These are phyloP conservation scores for Rhodamnia argentea DNA, from an alignment of 345 rosid genomes.

Conservation along the genomic window DNA sequence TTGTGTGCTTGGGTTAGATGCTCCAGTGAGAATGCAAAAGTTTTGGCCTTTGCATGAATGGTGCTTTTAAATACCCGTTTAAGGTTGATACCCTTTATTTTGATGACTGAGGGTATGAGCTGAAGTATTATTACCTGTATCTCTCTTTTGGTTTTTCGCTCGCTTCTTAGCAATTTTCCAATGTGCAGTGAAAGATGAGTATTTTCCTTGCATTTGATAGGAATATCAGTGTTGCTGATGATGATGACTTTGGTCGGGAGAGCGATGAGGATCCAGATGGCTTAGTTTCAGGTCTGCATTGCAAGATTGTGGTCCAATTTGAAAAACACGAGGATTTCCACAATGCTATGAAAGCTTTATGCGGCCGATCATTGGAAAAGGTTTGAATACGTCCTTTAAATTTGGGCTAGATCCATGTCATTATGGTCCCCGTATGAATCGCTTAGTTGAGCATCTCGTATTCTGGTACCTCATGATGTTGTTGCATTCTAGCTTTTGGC, in stretches of 20 bases:
- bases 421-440: not conserved
- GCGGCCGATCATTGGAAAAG: slow-evolving; percentile 79
- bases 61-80: not conserved
- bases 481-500: not conserved
- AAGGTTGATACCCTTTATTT: not conserved
- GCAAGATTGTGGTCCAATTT: slow-evolving; percentile 86
- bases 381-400: slow-evolving; percentile 16
- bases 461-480: not conserved
- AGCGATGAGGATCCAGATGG: slow-evolving; percentile 31
- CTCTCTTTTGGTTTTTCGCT: not conserved
- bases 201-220: slow-evolving; percentile 24
- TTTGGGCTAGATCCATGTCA: not conserved
- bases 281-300: slow-evolving; percentile 73
- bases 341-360: slow-evolving; percentile 65
- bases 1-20: not conserved
- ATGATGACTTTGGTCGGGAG: slow-evolving; percentile 48
- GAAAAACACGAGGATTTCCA: slow-evolving; percentile 65
- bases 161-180: not conserved
- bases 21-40: not conserved
- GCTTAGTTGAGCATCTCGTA: not conserved
- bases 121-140: not conserved
- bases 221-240: slow-evolving; percentile 84
- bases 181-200: not conserved
- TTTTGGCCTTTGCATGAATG: not conserved
- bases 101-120: not conserved